Evolutionary conservation across 306 rosid genomes (phyloP), one percentile per base, ranked within the genome.

Genomic region (Cucurbita pepo): DNA sequence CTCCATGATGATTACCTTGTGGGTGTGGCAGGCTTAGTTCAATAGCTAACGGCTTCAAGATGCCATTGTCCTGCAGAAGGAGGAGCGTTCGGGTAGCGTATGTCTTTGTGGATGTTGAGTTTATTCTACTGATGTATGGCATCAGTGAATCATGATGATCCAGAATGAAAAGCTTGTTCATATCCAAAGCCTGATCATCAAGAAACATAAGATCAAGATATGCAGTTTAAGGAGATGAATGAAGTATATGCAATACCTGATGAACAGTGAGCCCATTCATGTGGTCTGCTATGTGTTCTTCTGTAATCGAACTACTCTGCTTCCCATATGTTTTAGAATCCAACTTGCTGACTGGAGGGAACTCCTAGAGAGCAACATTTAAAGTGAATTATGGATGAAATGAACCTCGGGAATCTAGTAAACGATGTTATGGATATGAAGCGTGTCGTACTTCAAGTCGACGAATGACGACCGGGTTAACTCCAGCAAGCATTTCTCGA

Each of bases 401-500:
- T 3, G 0, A 55, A 0, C 8, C 36, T 10, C 18, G 4, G 8
- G 18, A 10, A 55, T 53, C 7, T 18, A 5, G 53, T 19, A 6
- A 72, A 55, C 40, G 14, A n/a, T 54, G 38, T 7, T 18, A 54
- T 8, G 13, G 30, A 53, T 48, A 47, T 40, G 7, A 69, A 66
- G 51, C 56, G 11, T 41, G 47, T 55, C 69, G 64, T 86, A 91
- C 99, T 70, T 77, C 76, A 73, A 94, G 95, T 61, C 89, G 84
- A 18, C 89, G 58, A 44, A 94, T 89, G 75, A 85, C 74, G n/a
- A 94, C 90, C 40, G 99, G 99, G 79, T 91, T 94, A 56, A 94
- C 96, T 36, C 99, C 99, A 0, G 99, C 96, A 18, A 94, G 87
- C 97, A 88, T 94, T 88, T 94, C 97, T 77, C 99, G 81, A 54